A percentile compares a stretch with the other conserved stretches of the same genome.
Conservation (phyloP, 2,329 filamentous ascomycete species). For the Cordyceps fumosorosea region DNA sequence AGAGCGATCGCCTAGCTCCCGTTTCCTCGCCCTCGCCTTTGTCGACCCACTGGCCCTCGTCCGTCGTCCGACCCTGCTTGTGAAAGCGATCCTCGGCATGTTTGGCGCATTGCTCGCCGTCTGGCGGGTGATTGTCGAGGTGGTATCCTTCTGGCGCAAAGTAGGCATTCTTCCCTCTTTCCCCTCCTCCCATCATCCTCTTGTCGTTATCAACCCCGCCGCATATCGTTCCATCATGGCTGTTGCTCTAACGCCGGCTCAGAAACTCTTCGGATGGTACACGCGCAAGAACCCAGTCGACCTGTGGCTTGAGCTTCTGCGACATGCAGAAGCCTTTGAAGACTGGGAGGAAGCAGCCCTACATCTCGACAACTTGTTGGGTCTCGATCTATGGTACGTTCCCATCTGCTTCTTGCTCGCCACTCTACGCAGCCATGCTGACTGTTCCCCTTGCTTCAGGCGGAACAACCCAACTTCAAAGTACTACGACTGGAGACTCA, state of each 20-base stretch:
- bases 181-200: constrained; percentile 7
- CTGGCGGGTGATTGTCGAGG: constrained; percentile 54
- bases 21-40: neutral
- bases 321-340: constrained; percentile 64
- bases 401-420: neutral
- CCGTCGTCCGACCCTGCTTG: constrained; percentile 22
- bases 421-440: neutral
- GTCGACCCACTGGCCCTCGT: neutral
- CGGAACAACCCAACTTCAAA: constrained; percentile 73
- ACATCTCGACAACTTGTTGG: constrained; percentile 74
- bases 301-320: constrained; percentile 58
- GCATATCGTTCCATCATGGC: constrained; percentile 12
- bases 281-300: constrained; percentile 57
- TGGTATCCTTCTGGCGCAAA: constrained; percentile 55
- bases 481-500: constrained; percentile 81
- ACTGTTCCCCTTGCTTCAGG: constrained; percentile 40
- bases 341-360: constrained; percentile 84
- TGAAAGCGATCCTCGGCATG: constrained; percentile 29
- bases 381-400: constrained; percentile 69
- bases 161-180: constrained; percentile 32
- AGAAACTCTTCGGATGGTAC: constrained; percentile 67
- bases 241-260: constrained; percentile 22
- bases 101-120: constrained; percentile 41
- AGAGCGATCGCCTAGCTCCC: constrained; percentile 5
- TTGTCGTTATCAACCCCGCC: constrained; percentile 16